Evolutionary conservation across 202 grass and related monocot species (phyloP).

Genomic region (Cymbopogon flexuosus): DNA sequence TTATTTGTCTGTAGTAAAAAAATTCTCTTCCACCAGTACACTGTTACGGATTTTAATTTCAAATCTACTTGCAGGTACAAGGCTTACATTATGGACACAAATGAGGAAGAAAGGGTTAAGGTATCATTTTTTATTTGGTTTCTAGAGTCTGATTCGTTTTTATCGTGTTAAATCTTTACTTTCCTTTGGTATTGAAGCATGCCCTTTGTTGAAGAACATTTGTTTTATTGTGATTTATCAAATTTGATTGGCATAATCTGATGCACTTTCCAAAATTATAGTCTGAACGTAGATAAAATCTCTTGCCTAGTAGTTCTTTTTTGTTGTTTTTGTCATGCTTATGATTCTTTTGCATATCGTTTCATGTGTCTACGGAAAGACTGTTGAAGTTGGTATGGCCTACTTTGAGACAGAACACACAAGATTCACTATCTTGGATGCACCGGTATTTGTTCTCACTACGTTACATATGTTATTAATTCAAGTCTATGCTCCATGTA

Average conservation of each 20-base stretch:
- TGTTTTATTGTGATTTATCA: neutral
- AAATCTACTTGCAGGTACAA: constrained; percentile 74
- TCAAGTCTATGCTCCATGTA: neutral
- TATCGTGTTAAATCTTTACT: neutral
- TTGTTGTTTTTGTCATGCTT: neutral
- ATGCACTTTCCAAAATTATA: neutral
- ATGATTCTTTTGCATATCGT: neutral
- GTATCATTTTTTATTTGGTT: constrained; percentile 22
- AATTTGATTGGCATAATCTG: neutral
- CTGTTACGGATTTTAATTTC: neutral
- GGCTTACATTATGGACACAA: constrained; percentile 99
- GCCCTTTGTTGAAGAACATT: neutral
- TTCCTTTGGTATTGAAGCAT: neutral
- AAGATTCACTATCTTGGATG: constrained; percentile 98
- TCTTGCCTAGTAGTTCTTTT: neutral
- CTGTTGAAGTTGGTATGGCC: constrained; percentile 97
- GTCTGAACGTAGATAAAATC: neutral
- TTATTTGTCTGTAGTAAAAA: neutral
- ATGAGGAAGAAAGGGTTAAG: constrained; percentile 93
- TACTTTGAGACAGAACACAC: constrained; percentile 93
- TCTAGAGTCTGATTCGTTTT: neutral
- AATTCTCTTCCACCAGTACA: neutral
- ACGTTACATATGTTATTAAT: neutral
- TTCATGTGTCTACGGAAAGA: constrained; percentile 59
- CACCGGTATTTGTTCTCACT: constrained; percentile 65